phyloP scores from a whole-genome alignment of 23 red algal genomes.

The Chondrus crispus region DNA sequence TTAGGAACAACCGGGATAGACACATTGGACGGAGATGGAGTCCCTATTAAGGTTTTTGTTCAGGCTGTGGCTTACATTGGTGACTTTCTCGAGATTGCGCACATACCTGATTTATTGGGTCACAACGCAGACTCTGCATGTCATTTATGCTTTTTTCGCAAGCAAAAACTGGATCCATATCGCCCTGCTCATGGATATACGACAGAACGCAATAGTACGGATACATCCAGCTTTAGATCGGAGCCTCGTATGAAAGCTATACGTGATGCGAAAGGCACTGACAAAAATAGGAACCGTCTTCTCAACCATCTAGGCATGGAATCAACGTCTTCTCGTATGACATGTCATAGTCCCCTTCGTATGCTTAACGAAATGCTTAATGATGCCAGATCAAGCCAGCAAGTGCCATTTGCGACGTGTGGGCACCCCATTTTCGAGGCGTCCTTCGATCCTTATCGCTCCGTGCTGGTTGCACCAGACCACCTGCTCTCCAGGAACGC shows the following conservation, averaged over 20 bases:
- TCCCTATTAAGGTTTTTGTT: neutral
- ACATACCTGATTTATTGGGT: neutral
- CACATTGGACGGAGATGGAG: neutral
- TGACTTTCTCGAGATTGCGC: neutral
- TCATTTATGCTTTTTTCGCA: neutral
- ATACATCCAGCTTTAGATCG: no score
- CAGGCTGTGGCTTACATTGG: neutral
- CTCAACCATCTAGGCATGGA: no score
- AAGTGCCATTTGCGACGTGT: neutral
- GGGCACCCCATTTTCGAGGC: neutral
- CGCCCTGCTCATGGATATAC: no score
- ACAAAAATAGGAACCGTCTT: neutral
- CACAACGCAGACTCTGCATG: neutral
- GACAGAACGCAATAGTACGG: no score
- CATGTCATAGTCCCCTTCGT: no score
- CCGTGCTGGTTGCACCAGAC: neutral
- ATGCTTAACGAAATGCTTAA: no score
- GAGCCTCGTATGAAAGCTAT: no score
- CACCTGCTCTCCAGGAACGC: neutral
- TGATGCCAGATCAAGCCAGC: neutral
- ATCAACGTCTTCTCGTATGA: no score
- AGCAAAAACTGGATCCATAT: neutral
- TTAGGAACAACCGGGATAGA: neutral
- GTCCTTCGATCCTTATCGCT: neutral
- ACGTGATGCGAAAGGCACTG: neutral